These are phyloP conservation scores for Metschnikowia continentalis DNA, from an alignment of 805 yeast genomes.

Conservation along the genomic window DNA sequence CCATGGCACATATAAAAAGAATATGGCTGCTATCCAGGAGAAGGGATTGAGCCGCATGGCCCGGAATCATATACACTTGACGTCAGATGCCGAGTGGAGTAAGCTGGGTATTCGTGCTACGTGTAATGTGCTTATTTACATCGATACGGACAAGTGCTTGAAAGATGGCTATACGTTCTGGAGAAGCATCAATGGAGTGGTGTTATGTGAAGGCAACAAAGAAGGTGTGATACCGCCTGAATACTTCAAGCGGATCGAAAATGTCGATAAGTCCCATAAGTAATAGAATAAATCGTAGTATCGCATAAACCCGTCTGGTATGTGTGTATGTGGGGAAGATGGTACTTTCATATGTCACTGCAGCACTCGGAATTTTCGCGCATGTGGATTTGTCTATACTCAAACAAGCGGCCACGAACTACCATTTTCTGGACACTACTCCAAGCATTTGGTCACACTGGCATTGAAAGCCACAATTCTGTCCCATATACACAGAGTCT, in stretches of 20 bases:
- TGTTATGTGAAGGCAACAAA: constrained; percentile 58
- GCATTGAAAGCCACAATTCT: background rate
- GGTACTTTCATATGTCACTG: constrained; percentile 2
- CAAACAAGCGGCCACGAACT: constrained; percentile 2
- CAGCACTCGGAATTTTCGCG: constrained; percentile 2
- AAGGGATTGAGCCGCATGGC: constrained; percentile 66
- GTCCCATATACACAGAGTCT: background rate
- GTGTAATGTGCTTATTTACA: constrained; percentile 55
- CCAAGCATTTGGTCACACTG: background rate
- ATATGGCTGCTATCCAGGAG: constrained; percentile 44
- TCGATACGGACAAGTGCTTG: constrained; percentile 52
- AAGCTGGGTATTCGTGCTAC: constrained; percentile 72
- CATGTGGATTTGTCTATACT: constrained; percentile 1
- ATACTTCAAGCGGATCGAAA: constrained; percentile 35
- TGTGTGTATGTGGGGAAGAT: constrained; percentile 1
- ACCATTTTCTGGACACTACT: constrained; percentile 1
- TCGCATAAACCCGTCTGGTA: too few relatives aligned
- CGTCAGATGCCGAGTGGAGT: constrained; percentile 47
- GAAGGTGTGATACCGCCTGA: constrained; percentile 47
- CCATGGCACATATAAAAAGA: constrained; percentile 71
- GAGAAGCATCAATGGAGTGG: constrained; percentile 70
- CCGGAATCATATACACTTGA: constrained; percentile 84
- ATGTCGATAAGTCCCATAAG: background rate
- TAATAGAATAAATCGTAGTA: background rate
- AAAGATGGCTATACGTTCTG: constrained; percentile 46